A percentile compares a stretch with the other conserved stretches of the same genome.
phyloP scores from a whole-genome alignment of 345 rosid genomes.

The Trapa incisa region DNA sequence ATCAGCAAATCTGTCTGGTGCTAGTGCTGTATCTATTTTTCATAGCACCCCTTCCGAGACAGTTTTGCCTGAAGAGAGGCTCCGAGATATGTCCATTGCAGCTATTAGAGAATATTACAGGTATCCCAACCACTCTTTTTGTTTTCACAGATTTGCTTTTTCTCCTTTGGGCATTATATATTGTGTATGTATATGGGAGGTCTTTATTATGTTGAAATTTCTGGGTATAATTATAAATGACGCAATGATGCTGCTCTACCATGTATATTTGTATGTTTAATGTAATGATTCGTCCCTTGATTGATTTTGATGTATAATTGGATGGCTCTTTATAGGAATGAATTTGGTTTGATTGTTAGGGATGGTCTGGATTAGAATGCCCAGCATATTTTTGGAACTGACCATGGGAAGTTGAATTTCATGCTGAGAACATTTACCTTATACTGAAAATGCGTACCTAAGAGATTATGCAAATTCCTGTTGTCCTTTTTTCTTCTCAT shows the following conservation, averaged over 20 bases:
- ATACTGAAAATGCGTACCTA: not conserved
- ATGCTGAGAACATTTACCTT: not conserved
- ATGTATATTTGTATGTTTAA: not conserved
- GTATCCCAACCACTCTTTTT: slow-evolving; percentile 20
- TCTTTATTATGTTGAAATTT: not conserved
- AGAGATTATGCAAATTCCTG: not conserved
- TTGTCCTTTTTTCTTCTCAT: slow-evolving; percentile 11
- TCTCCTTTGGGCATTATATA: not conserved
- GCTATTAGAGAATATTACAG: slow-evolving; percentile 91
- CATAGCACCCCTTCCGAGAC: slow-evolving; percentile 40
- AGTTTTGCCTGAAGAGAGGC: slow-evolving; percentile 44
- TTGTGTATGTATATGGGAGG: not conserved
- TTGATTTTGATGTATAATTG: not conserved
- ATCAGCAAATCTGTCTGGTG: slow-evolving; percentile 34
- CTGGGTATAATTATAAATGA: not conserved
- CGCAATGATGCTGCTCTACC: not conserved
- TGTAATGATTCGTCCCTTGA: not conserved
- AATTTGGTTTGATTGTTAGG: too few species aligned
- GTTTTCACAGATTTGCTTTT: not conserved
- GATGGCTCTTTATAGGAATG: not conserved
- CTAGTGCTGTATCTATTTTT: slow-evolving; percentile 25
- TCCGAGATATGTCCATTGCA: slow-evolving; percentile 47
- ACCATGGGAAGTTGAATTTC: not conserved
- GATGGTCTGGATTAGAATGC: not conserved
- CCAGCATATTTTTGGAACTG: not conserved